A percentile compares a stretch with the other conserved stretches of the same genome.
phyloP scores from a whole-genome alignment of 176 grass and related monocot genomes.

The Cymbopogon citratus region DNA sequence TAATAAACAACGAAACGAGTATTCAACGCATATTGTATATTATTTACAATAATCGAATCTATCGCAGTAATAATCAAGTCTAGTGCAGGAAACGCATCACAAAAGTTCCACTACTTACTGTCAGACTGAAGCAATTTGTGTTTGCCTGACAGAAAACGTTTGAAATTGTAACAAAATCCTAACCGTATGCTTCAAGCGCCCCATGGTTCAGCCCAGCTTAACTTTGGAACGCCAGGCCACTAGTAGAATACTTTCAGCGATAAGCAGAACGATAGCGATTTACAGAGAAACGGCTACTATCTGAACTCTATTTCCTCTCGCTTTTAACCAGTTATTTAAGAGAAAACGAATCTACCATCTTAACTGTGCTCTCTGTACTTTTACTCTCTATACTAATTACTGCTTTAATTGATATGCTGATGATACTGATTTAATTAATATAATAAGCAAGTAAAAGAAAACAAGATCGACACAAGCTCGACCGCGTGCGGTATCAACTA shows the following conservation, averaged over 20 bases:
- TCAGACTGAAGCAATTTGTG: background rate
- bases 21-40: background rate
- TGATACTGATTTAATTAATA: background rate
- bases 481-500: too few relatives aligned
- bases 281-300: background rate
- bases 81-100: background rate
- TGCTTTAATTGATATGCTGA: background rate
- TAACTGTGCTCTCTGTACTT: background rate
- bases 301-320: background rate
- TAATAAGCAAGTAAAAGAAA: too few relatives aligned
- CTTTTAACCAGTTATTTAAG: background rate
- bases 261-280: background rate
- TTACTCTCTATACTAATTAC: background rate
- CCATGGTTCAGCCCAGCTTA: background rate
- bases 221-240: background rate
- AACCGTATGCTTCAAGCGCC: background rate
- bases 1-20: background rate
- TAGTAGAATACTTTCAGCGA: background rate
- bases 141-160: background rate
- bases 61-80: too few relatives aligned
- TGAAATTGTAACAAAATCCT: background rate
- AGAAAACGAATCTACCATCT: background rate
- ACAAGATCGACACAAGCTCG: too few relatives aligned
- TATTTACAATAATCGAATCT: too few relatives aligned
- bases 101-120: background rate